These are phyloP conservation scores for Lactifluus hygrophoroides DNA, from an alignment of 768 basidiomycete genomes.

Conservation along the genomic window DNA sequence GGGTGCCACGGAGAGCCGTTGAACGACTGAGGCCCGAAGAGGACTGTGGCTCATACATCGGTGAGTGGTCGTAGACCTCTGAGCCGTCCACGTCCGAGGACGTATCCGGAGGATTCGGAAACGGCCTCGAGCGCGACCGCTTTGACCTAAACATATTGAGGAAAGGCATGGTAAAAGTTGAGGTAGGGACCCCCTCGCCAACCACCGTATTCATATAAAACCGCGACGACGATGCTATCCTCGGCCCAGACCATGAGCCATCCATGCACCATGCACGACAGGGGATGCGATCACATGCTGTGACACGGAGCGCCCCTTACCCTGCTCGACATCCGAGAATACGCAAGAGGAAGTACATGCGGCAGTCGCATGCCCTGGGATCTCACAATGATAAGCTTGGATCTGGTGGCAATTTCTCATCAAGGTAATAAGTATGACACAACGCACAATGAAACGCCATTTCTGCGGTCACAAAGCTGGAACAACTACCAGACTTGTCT, in stretches of 20 bases:
- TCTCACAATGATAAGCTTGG: conserved; percentile 10
- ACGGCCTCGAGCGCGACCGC: conserved; percentile 4
- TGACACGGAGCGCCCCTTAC: conserved; percentile 13
- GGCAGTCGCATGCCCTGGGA: conserved; percentile 15
- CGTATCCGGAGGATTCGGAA: not conserved
- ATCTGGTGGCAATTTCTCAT: conserved; percentile 7
- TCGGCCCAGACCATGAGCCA: conserved; percentile 12
- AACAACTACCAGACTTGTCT: not conserved
- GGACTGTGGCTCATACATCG: not conserved
- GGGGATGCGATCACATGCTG: conserved; percentile 17
- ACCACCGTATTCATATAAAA: conserved; percentile 11
- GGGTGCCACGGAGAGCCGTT: not conserved
- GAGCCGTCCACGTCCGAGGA: conserved; percentile 2
- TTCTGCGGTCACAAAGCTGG: not conserved
- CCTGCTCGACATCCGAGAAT: conserved; percentile 6
- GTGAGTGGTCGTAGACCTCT: not conserved
- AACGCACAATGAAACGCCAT: conserved; percentile 11
- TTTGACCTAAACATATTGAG: conserved; percentile 17
- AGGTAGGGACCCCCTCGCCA: conserved; percentile 7
- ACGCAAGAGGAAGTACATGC: conserved; percentile 7
- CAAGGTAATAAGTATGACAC: conserved; percentile 8
- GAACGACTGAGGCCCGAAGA: not conserved
- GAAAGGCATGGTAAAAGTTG: conserved; percentile 17
- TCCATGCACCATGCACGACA: conserved; percentile 8
- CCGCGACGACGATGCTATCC: not conserved